Evolutionary conservation across 306 rosid genomes (phyloP).

Genomic region (Hippophae rhamnoides): DNA sequence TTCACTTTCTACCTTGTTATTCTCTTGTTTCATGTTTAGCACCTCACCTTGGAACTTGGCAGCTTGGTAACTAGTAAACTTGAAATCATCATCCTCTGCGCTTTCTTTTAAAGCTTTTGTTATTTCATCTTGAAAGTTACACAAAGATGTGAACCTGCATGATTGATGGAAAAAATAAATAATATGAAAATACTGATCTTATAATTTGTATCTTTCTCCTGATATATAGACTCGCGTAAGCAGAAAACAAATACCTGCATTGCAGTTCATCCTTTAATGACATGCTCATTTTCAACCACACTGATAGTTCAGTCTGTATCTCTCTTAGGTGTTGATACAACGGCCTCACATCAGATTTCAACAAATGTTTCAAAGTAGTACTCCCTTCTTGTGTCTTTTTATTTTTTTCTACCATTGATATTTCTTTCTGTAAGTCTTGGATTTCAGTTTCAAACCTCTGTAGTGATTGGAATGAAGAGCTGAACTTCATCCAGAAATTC

Average conservation of each 20-base stretch:
- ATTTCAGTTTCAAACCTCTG: slow-evolving; percentile 58
- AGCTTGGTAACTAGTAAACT: slow-evolving; percentile 87
- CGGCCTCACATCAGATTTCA: slow-evolving; percentile 71
- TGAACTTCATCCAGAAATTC: slow-evolving; percentile 75
- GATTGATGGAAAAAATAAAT: too few relatives aligned
- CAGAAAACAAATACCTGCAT: not conserved
- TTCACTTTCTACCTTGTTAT: slow-evolving; percentile 78
- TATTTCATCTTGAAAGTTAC: slow-evolving; percentile 73
- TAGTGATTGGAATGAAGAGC: slow-evolving; percentile 60
- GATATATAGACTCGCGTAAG: too few relatives aligned
- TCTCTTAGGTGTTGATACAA: slow-evolving; percentile 75
- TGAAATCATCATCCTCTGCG: slow-evolving; percentile 81
- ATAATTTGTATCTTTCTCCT: too few relatives aligned
- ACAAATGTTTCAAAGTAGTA: slow-evolving; percentile 16
- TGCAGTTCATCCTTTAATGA: slow-evolving; percentile 60
- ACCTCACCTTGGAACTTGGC: slow-evolving; percentile 98
- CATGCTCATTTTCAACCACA: slow-evolving; percentile 54
- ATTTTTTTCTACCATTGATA: slow-evolving; percentile 40
- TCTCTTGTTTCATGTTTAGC: slow-evolving; percentile 94
- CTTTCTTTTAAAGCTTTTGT: slow-evolving; percentile 66
- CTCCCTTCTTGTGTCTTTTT: slow-evolving; percentile 36
- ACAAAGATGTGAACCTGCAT: slow-evolving; percentile 58
- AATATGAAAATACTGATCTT: too few relatives aligned
- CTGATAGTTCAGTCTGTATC: slow-evolving; percentile 56
- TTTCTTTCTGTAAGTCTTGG: slow-evolving; percentile 51